Percentiles rank a stretch among this genome's conserved stretches.
These are phyloP conservation scores for Colletotrichum incanum DNA, from an alignment of 2,329 filamentous ascomycete genomes.

Conservation along the genomic window DNA sequence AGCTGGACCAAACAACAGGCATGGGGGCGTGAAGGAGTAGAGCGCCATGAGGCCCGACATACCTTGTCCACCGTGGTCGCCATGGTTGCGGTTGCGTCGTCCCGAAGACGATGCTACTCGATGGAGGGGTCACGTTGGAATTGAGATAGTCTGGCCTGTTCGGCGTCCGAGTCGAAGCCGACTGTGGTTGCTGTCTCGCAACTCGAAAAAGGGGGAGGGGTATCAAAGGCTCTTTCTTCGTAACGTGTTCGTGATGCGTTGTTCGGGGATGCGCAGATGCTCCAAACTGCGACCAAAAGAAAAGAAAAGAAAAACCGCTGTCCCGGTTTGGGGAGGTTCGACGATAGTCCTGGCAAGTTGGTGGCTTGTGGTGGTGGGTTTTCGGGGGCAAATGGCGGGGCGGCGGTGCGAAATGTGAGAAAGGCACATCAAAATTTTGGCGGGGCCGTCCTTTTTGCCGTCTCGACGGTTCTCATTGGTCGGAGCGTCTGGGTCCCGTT, in stretches of 20 bases:
- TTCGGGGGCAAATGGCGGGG: conserved; percentile 41
- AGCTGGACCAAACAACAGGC: conserved; percentile 27
- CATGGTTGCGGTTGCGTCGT: conserved; percentile 73
- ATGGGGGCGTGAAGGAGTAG: background rate
- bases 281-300: background rate
- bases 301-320: background rate
- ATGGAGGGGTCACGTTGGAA: conserved; percentile 1
- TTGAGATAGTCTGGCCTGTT: conserved; percentile 1
- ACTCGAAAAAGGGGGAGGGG: background rate
- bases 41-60: conserved; percentile 49
- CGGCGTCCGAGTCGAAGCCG: conserved; percentile 12
- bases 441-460: conserved; percentile 41
- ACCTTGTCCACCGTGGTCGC: conserved; percentile 98
- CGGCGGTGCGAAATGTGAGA: conserved; percentile 26
- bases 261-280: background rate
- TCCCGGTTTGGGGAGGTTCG: conserved; percentile 1
- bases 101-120: conserved; percentile 18
- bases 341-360: conserved; percentile 14
- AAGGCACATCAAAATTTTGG: conserved; percentile 58
- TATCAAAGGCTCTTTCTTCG: conserved; percentile 12
- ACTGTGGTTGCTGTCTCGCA: background rate
- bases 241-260: conserved; percentile 3
- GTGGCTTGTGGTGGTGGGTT: conserved; percentile 25
- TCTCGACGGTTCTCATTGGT: conserved; percentile 7
- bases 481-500: background rate